Conservation (phyloP, 1,139 yeast genomes). For the Protomyces gravidus region DNA sequence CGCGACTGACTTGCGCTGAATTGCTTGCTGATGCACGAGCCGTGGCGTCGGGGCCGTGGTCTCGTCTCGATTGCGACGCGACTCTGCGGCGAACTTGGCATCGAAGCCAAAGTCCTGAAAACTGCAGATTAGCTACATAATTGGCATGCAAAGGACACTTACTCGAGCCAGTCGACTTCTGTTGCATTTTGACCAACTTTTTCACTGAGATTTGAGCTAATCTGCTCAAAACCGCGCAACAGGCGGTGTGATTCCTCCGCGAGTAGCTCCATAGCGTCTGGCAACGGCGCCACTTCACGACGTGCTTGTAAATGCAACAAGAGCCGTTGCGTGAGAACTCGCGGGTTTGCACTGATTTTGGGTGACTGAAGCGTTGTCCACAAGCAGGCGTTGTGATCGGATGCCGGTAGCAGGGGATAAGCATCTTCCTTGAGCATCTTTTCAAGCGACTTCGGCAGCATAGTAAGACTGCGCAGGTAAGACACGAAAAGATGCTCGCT, state of each 20-base stretch:
- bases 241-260: not conserved
- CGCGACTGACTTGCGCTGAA: too few species aligned
- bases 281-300: not conserved
- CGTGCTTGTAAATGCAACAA: conserved; percentile 9
- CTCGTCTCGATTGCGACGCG: not conserved
- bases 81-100: not conserved
- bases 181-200: not conserved
- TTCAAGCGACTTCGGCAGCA: conserved; percentile 1
- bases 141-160: not conserved
- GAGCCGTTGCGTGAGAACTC: not conserved
- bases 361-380: not conserved
- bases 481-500: conserved; percentile 11
- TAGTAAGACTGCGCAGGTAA: conserved; percentile 4
- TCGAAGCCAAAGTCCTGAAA: not conserved
- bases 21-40: not conserved
- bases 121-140: not conserved
- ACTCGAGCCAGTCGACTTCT: not conserved
- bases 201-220: not conserved
- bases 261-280: not conserved
- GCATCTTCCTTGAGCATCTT: not conserved
- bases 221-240: conserved; percentile 5
- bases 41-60: not conserved
- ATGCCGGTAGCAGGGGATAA: conserved; percentile 2
- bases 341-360: conserved; percentile 14
- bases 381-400: not conserved